Evolutionary conservation across 257 asterid species (phyloP), one percentile per base, ranked within the genome.

Genomic region (Leonotis leonurus): DNA sequence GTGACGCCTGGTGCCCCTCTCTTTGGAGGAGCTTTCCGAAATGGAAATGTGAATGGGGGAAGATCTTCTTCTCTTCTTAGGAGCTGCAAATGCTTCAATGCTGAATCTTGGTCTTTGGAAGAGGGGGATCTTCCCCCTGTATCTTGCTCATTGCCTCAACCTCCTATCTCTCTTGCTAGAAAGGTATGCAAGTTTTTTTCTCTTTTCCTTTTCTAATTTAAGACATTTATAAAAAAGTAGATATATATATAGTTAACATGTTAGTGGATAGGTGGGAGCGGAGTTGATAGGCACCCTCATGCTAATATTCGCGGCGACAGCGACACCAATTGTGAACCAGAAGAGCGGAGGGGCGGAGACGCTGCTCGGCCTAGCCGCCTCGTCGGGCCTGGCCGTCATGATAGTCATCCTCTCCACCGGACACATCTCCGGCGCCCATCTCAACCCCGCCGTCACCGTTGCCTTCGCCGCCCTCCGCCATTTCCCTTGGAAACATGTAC

Each of bases 261-360:
- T n/a, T n/a, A n/a, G n/a, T n/a, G n/a, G n/a, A 16, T 82, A 89
- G 97, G 97, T 89, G 59, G 97, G 95, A 71, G 97, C 97, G 5
- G 97, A 89, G 82, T 84, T 89, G 43, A 77, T 86, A 73, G 97
- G 97, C 13, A 89, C 97, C 24, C 56, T 86, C 9, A 80, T 86
- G 60, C 81, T 89, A 3, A 86, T 89, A 5, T 89, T 86, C 37
- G 67, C 95, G 0, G 93, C 85, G 35, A 78, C 89, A 11, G 87
- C 95, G 58, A 82, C 96, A 2, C 83, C 92, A 1, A 81, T 91
- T 3, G 96, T 88, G 60, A 91, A 91, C 76, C 72, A 88, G 53
- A 82, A 84, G 84, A 88, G 83, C 2, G 62, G 67, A 17, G 96
- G 92, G n/a, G 67, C 95, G 1, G 95, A 84, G 71, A 82, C 88